Evolutionary conservation across 202 grass and related monocot genomes (phyloP), one percentile per base, ranked within the genome.

Genomic region (Elaeis oleifera): DNA sequence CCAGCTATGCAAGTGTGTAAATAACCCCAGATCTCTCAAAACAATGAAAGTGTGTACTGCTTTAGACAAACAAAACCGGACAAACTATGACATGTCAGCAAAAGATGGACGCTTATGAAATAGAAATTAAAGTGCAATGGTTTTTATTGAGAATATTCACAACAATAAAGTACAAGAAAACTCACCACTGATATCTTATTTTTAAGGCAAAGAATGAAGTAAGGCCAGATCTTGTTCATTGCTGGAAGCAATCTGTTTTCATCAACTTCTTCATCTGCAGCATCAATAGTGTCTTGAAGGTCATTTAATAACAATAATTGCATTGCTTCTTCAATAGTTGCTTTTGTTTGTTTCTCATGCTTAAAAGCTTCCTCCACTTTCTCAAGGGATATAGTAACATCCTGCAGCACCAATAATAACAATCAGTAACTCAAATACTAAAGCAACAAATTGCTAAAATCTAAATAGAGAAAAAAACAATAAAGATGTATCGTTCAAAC

Each of bases 151-250:
- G 29, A 6, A 31, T 29, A 31, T 22, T 72, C 70, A 56, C 16
- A 58, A 68, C 64, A 39, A 27, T 19, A 64, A 54, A 68, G 25
- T 18, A 17, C 32, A 63, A 74, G 52, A 69, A 64, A 80, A 44
- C 55, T 54, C 73, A 97, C 88, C 84, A 89, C 77, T 56, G 92
- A 84, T 60, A 92, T 83, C 79, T 89, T 97, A 79, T 92, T 92
- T 69, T 80, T 89, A 60, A 97, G 87, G 74, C 87, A 91, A 51
- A 91, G 83, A 78, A 97, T 64, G 55, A 89, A 66, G 65, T 89
- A 92, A 44, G 88, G 88, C 92, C 92, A 97, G 61, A 97, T 87
- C 67, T 89, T 97, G 77, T 92, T 91, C 88, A 97, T 81, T 66
- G 84, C 84, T 69, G 92, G 92, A 51, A 86, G 84, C 61, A 97